Evolutionary conservation across 306 rosid species (phyloP).

Genomic region (Urtica urens): DNA sequence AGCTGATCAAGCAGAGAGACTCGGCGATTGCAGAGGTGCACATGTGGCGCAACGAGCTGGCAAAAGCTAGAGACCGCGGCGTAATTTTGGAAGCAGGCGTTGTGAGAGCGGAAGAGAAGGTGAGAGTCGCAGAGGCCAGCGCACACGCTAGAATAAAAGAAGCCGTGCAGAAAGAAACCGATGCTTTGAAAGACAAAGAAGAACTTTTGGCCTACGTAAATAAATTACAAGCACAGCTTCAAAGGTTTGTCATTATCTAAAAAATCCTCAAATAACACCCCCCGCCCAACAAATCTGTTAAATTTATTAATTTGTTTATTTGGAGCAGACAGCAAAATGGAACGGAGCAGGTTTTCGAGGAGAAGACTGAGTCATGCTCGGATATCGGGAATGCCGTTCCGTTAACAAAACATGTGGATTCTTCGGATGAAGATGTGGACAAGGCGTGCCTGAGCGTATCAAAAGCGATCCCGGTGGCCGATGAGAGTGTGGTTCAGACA

Average conservation of each 20-base stretch:
- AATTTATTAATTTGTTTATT: neutral
- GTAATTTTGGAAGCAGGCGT: slow-evolving; percentile 83
- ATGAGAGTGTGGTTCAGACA: slow-evolving; percentile 66
- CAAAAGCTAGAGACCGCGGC: slow-evolving; percentile 84
- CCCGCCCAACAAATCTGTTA: neutral
- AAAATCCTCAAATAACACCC: too few relatives aligned
- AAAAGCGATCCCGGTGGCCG: slow-evolving; percentile 50
- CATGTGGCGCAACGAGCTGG: slow-evolving; percentile 97
- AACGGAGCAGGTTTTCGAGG: slow-evolving; percentile 65
- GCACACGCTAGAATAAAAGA: slow-evolving; percentile 77
- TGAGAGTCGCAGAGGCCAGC: slow-evolving; percentile 66
- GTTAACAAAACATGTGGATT: slow-evolving; percentile 78
- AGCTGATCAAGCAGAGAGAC: slow-evolving; percentile 62
- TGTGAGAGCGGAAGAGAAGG: slow-evolving; percentile 87
- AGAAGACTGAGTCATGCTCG: slow-evolving; percentile 76
- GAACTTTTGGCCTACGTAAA: slow-evolving; percentile 79
- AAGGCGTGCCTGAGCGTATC: slow-evolving; percentile 91
- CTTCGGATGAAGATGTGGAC: slow-evolving; percentile 76
- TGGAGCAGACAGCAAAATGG: slow-evolving; percentile 70
- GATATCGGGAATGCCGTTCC: slow-evolving; percentile 27
- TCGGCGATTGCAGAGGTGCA: slow-evolving; percentile 72
- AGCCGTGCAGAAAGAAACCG: slow-evolving; percentile 54
- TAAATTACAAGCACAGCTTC: slow-evolving; percentile 72
- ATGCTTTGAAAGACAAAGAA: slow-evolving; percentile 65
- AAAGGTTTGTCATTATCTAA: slow-evolving; percentile 60